Evolutionary conservation across 345 rosid genomes (phyloP), one percentile per base, ranked within the genome.

Genomic region (Linum usitatissimum): DNA sequence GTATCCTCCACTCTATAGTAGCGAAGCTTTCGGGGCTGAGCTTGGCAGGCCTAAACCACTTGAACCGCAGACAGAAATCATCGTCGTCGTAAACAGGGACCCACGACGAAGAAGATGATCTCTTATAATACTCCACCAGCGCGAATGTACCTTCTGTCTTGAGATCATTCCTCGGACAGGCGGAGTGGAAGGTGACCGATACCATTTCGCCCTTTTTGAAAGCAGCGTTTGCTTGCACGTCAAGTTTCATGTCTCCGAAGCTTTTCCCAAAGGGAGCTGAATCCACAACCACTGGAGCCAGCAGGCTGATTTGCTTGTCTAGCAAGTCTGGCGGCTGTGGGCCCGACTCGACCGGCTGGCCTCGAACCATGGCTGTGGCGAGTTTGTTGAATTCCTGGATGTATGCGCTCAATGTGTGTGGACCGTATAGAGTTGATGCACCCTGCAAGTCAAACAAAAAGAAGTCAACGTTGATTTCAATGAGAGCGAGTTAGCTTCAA

Each of bases 331-430:
- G 97, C 10, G 97, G 97, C 58, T 76, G 89, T 0, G 81, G 92
- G 45, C 92, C 95, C 0, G 83, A 63, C 61, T 76, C 78, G 30
- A 82, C 80, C 12, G 86, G 58, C 55, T 72, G 80, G 68, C 84
- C 85, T 12, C 18, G 77, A 68, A 83, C 0, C 45, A 94, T 85
- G 54, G 91, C 84, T 23, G 53, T 76, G 28, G 96, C 82, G 18
- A 94, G 91, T 73, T 84, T 90, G 75, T 75, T 78, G 80, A 94
- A 84, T 79, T 94, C 96, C 72, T 90, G 97, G 68, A 94, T 87
- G 73, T 94, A 90, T 56, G 88, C 97, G 68, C 74, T 79, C 55
- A 84, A 95, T 0, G 99, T 86, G 76, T 90, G 91, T 15, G 95
- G 99, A 67, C 97, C 97, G 70, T 55, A 93, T 60, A 93, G 70